Evolutionary conservation across 1,284 basidiomycete species (phyloP).

Genomic region (Sporisorium scitamineum): DNA sequence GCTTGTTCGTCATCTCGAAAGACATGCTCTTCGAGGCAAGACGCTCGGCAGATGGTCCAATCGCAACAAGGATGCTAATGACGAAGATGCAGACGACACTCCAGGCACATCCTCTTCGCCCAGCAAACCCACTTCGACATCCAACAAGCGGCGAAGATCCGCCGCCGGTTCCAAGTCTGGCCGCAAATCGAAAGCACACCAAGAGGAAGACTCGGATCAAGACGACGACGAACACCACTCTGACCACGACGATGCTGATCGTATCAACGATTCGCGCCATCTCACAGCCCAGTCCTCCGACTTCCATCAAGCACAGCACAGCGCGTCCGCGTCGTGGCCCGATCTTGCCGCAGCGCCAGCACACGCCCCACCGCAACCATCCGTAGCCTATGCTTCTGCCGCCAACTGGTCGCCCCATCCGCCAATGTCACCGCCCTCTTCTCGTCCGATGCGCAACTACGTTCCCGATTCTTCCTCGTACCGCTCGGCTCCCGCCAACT

Average conservation of each 20-base stretch:
- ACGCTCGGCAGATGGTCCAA: slow-evolving; percentile 59
- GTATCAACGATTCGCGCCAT: not conserved
- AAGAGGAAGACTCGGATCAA: slow-evolving; percentile 1
- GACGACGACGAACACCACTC: slow-evolving; percentile 15
- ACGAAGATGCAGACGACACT: slow-evolving; percentile 32
- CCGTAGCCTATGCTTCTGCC: slow-evolving; percentile 5
- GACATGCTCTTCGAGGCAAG: slow-evolving; percentile 52
- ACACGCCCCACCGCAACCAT: not conserved
- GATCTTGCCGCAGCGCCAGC: slow-evolving; percentile 5
- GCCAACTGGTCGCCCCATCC: slow-evolving; percentile 18
- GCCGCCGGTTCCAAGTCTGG: slow-evolving; percentile 7
- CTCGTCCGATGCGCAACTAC: slow-evolving; percentile 15
- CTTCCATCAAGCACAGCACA: slow-evolving; percentile 6
- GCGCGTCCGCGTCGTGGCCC: slow-evolving; percentile 15
- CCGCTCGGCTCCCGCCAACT: not conserved
- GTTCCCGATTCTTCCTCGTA: slow-evolving; percentile 2
- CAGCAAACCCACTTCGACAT: slow-evolving; percentile 1
- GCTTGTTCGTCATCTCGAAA: slow-evolving; percentile 55
- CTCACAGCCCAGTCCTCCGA: not conserved
- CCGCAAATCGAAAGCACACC: slow-evolving; percentile 1
- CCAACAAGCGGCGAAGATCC: slow-evolving; percentile 30
- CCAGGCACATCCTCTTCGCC: slow-evolving; percentile 12
- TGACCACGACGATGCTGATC: not conserved
- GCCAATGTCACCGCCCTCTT: slow-evolving; percentile 28
- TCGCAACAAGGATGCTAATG: slow-evolving; percentile 38